Base-by-base conservation (phyloP, 2,329 filamentous ascomycete genomes). In the Aphanocladium album region DNA sequence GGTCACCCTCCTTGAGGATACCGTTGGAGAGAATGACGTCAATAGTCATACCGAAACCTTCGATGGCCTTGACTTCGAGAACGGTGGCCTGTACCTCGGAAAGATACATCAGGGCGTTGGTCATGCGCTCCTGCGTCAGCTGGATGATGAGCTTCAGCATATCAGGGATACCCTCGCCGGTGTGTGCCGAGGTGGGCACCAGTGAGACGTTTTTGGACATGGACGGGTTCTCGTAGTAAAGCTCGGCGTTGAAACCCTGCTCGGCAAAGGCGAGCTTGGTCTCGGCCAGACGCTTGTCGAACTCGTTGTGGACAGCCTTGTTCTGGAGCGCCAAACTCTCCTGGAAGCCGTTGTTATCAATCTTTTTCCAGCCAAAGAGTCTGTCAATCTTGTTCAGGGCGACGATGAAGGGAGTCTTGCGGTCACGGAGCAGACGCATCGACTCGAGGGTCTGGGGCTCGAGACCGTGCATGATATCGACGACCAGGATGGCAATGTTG, bases 311-410 rank as follows among this genome's bases (percentile, higher is more conserved):
- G 12, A 97, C 93, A 56, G 89, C 88, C 79, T 93, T 95, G 80
- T 87, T 96, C 78, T 99, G 95, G 69, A 96, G 83, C 45, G 86
- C 85, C 73, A 99, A 80, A 77, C 89, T 93, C 74, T 98, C 93
- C 70, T 91, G 87, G 84, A 99, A 98, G 62, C 95, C 95, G 73
- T 99, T 99, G 84, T 99, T 96, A 71, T 95, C 92, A 63, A 97
- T 91, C 80, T 93, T 92, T 82, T 96, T 96, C 95, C 96, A 99
- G 73, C 91, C 92, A 73, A 97, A 99, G 17, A 99, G 87, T 85
- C 95, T 92, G 85, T 99, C 95, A 67, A 99, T 98, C 83, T 99
- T 99, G 88, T 99, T 99, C 72, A 99, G 82, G 1, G 96, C 96
- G 45, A 99, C 96, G 67, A 99, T 96, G 80, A 99, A 99, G 5